phyloP scores from a whole-genome alignment of 2,329 filamentous ascomycete genomes.

The Paecilomyces sp. region DNA sequence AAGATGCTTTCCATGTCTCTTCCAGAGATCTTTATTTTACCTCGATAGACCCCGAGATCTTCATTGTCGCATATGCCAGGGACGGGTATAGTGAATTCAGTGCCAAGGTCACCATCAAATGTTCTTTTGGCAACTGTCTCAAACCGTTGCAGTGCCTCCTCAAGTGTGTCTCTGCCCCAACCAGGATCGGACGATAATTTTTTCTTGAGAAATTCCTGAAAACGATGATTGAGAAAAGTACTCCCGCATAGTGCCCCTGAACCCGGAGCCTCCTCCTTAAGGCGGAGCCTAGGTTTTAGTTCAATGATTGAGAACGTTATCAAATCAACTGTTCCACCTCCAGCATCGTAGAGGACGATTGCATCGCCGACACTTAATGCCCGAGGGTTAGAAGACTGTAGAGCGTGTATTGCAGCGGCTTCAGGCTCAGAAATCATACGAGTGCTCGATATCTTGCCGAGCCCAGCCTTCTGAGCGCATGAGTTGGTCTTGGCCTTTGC shows the following conservation, averaged over 20 bases:
- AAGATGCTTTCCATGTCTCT: conserved; percentile 14
- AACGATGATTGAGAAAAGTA: conserved; percentile 20
- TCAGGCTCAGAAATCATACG: conserved; percentile 16
- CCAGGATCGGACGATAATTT: conserved; percentile 8
- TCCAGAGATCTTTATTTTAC: conserved; percentile 11
- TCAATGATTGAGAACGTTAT: conserved; percentile 20
- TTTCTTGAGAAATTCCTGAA: conserved; percentile 14
- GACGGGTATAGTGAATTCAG: conserved; percentile 15
- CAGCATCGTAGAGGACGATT: conserved; percentile 20
- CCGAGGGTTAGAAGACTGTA: conserved; percentile 7
- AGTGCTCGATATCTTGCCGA: conserved; percentile 3
- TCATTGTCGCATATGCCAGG: conserved; percentile 13
- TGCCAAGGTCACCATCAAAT: conserved; percentile 12
- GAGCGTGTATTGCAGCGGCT: conserved; percentile 14
- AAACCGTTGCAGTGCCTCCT: conserved; percentile 17
- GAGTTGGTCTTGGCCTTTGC: conserved; percentile 12
- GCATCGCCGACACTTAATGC: conserved; percentile 11
- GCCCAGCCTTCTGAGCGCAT: conserved; percentile 9
- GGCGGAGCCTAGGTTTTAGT: conserved; percentile 14
- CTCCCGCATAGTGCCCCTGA: conserved; percentile 18
- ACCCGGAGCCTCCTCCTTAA: conserved; percentile 18
- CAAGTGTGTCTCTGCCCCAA: conserved; percentile 18
- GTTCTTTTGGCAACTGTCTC: conserved; percentile 16
- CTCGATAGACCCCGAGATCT: conserved; percentile 11
- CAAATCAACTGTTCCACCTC: conserved; percentile 22